Evolutionary conservation across 495 filamentous ascomycete genomes (phyloP), one percentile per base, ranked within the genome.

Genomic region (Neurospora tetraspora): DNA sequence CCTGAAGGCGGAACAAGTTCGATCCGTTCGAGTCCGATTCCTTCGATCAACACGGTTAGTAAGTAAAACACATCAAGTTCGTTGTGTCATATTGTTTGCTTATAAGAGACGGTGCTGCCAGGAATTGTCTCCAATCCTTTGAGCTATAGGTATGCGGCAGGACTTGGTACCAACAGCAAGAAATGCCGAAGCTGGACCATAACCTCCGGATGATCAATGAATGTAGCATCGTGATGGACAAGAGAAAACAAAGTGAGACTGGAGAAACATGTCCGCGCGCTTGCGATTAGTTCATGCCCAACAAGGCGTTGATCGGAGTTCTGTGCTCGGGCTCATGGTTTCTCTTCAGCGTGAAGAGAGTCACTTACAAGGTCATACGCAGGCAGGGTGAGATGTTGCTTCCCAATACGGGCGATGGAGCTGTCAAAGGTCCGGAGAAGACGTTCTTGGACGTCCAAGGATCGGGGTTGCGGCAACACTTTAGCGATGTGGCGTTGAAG

Each of bases 391-490:
- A n/a, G 70, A 68, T 53, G 18, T 43, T 68, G 27, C 7, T 31
- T 39, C 69, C 39, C 43, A 43, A 27, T 70, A 31, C 71, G 23
- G 27, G 20, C 3, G 27, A 36, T 18, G 27, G 61, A 73, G 40
- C 70, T 14, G 42, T 27, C 37, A 1, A 68, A 14, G 6, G 47
- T 20, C 18, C 34, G 31, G 72, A 39, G 45, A 40, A 59, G 61
- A 68, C 47, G n/a, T 72, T 59, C 68, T 70, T 39, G 39, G 43
- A 61, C 36, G 70, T 69, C 68, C 70, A 74, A 47, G 53, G 68
- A 71, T 68, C 77, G 78, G 75, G 76, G 71, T 78, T 76, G 74
- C 76, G 79, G 79, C 73, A 72, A 68, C 70, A 27, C 73, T 76
- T 76, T 73, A 73, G 73, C 68, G 69, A 72, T 76, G 76, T 77